Evolutionary conservation across 805 yeast species (phyloP).

Genomic region (Scheffersomyces amazonensis): DNA sequence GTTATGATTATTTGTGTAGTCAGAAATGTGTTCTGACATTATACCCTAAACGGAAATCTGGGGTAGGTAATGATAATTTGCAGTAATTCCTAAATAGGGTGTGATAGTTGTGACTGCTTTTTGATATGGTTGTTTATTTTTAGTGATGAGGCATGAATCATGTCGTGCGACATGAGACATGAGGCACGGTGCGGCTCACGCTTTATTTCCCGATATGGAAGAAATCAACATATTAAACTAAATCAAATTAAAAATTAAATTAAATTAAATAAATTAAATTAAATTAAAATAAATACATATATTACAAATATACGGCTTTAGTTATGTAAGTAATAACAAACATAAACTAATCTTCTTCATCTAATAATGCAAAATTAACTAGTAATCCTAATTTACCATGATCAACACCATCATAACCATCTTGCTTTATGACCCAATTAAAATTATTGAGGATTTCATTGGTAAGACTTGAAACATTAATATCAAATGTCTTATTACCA

Average conservation of each 20-base stretch:
- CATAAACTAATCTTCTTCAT: slow-evolving; percentile 29
- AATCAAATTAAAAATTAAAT: too few relatives aligned
- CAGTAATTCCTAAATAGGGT: background rate
- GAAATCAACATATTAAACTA: too few relatives aligned
- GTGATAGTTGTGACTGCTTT: slow-evolving; percentile 18
- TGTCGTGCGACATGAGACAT: too few relatives aligned
- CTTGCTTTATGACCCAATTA: slow-evolving; percentile 42
- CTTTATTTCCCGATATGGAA: too few relatives aligned
- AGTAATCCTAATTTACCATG: slow-evolving; percentile 32
- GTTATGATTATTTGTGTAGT: background rate
- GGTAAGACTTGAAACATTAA: slow-evolving; percentile 40
- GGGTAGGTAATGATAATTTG: background rate
- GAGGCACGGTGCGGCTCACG: too few relatives aligned
- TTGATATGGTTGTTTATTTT: slow-evolving; percentile 2
- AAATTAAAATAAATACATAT: too few relatives aligned
- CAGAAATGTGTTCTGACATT: background rate
- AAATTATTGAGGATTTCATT: slow-evolving; percentile 44
- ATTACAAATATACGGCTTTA: too few relatives aligned
- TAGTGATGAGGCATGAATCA: background rate
- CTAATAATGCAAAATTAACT: slow-evolving; percentile 34
- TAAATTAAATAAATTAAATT: too few relatives aligned
- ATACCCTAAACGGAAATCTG: background rate
- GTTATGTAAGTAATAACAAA: too few relatives aligned
- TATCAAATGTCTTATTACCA: slow-evolving; percentile 42
- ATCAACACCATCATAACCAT: slow-evolving; percentile 31